Evolutionary conservation across 1,139 yeast genomes (phyloP), one percentile per base, ranked within the genome.

Genomic region (Kodamaea derodonti): DNA sequence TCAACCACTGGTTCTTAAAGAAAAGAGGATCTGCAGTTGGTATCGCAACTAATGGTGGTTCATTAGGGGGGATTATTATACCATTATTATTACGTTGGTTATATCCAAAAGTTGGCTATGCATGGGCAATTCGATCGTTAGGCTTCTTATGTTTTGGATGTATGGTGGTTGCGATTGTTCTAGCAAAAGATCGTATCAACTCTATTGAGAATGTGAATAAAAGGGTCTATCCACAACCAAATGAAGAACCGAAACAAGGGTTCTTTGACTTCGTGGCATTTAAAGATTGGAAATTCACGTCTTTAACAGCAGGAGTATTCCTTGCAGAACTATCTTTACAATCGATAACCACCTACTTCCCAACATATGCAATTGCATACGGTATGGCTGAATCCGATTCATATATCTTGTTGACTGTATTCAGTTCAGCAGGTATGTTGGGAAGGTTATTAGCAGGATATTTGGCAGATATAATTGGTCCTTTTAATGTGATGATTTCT

Each of bases 271-370:
- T 58, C 24, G 36, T 39, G 17, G 51, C 62, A 14, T 43, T 63
- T 30, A 48, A 42, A 30, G 46, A 60, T 53, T 30, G 62, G 60
- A 54, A 48, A 33, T 59, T 47, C 36, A 20, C 51, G 1, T 56
- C 54, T 24, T 47, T 61, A 14, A 55, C 60, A 1, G 46, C 42
- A 2, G 70, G 67, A 0, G 58, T 60, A 2, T 63, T 78, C 13
- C 60, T 74, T 34, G 64, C 75, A 13, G 90, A 82, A 48, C 64
- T 78, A 33, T 65, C 83, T 2, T 54, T 81, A 28, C 64, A 80
- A 28, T 59, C 75, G 28, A 61, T 75, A 2, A 51, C 70, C 35
- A 69, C 75, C 1, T 69, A 66, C 44, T 63, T 59, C 45, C 68
- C 72, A 5, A 59, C 72, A 5, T 69, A 65, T 42, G 70, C 72